Evolutionary conservation across 495 filamentous ascomycete species (phyloP), one percentile per base, ranked within the genome.

Genomic region (Neurospora hispaniola): DNA sequence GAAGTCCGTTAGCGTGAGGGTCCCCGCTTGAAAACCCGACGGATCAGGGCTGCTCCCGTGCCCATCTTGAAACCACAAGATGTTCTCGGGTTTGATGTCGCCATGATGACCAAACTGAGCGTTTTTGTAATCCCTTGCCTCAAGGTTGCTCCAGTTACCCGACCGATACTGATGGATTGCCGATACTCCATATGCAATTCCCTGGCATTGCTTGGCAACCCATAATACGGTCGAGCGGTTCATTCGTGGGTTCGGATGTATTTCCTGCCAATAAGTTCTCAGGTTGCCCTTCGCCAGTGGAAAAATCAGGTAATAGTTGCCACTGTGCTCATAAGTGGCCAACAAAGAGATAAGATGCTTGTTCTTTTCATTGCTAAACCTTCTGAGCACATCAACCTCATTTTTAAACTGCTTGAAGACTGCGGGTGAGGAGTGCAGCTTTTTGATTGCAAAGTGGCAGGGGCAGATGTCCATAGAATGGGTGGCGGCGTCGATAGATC

Each of bases 41-140:
- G 7, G 4, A 3, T 40, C 4, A 14, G 3, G 1, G 5, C 5
- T 4, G 14, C 8, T 8, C 35, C 7, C 10, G n/a, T 11, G 5
- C 10, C 43, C 14, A 54, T 71, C 38, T 14, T 5, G 62, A 40
- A 78, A 78, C 72, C 72, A 74, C 41, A 78, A 73, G n/a, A 78
- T 69, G n/a, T 78, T 78, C 10, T 77, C 72, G 0, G 77, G 77
- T 23, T 79, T 78, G 43, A 78, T 77, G 40, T 78, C 77, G 40
- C 77, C 77, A 40, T 78, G 77, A 5, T 70, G 73, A 40, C 74
- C 71, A 38, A 62, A 77, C 14, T 69, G 78, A 62, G 38, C 76
- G 70, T 14, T 70, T 5, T 42, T 11, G 10, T 14, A 2, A 42
- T 11, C 10, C 68, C 18, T 27, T 18, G 10, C 40, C 12, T 71